Conservation (phyloP, 75 land plant genomes). For the Picea sitchensis region DNA sequence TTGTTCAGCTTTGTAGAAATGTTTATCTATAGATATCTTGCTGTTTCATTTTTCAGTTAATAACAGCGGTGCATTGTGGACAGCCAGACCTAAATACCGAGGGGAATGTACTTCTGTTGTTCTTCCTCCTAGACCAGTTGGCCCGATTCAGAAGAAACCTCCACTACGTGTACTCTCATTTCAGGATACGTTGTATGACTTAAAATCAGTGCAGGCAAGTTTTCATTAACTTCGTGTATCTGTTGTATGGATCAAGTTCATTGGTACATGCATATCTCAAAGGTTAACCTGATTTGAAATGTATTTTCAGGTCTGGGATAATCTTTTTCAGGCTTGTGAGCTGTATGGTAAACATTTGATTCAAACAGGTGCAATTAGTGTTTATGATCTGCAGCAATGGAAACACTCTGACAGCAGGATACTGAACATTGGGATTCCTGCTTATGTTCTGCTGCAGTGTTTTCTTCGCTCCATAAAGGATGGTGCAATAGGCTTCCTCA, state of each 20-base stretch:
- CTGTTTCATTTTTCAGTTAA: not conserved
- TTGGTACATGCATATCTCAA: not conserved
- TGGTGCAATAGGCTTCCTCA: conserved; percentile 55
- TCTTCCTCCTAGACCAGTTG: conserved; percentile 26
- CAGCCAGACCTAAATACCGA: conserved; percentile 89
- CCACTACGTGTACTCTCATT: conserved; percentile 40
- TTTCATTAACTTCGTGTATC: conserved; percentile 3
- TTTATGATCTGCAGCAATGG: conserved; percentile 64
- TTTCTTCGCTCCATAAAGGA: conserved; percentile 69
- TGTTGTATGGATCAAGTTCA: not conserved
- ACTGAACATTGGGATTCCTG: conserved; percentile 65
- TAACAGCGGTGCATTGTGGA: conserved; percentile 11
- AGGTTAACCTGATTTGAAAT: not conserved
- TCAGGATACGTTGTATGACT: conserved; percentile 48
- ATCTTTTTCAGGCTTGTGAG: conserved; percentile 68
- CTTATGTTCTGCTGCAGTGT: conserved; percentile 60
- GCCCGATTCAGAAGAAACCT: conserved; percentile 5
- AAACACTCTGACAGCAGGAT: conserved; percentile 50
- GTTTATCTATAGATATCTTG: not conserved
- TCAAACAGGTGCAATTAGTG: conserved; percentile 44
- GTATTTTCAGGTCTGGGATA: conserved; percentile 68
- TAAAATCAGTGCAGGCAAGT: conserved; percentile 74
- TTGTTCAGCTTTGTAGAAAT: not conserved
- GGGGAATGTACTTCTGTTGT: conserved; percentile 17
- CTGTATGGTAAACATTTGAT: conserved; percentile 50